Evolutionary conservation across 2,329 filamentous ascomycete genomes (phyloP).

Genomic region (Nigrospora oryzae): DNA sequence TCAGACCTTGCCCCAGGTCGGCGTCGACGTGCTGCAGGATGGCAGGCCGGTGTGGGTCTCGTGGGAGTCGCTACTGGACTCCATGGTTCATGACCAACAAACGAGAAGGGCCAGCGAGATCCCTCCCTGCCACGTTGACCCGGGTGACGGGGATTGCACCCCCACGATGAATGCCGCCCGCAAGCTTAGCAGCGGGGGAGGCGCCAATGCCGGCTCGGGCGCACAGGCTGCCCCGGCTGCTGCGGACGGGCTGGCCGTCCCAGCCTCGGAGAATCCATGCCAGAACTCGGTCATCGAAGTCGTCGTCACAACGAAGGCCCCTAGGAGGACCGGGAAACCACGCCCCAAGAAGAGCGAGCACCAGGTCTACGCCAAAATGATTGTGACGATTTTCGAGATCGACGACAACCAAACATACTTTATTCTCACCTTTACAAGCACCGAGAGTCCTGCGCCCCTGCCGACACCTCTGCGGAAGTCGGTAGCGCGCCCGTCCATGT

Average conservation of each 20-base stretch:
- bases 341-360: conserved; percentile 22
- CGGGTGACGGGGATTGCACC: conserved; percentile 22
- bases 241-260: conserved; percentile 13
- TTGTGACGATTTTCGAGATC: conserved; percentile 65
- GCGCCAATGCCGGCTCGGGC: too few species aligned
- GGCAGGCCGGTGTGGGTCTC: conserved; percentile 51
- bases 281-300: conserved; percentile 63
- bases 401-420: conserved; percentile 61
- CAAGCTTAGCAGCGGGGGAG: conserved; percentile 15
- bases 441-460: conserved; percentile 29
- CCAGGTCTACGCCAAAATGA: conserved; percentile 61
- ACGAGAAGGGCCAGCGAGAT: conserved; percentile 7
- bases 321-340: conserved; percentile 25
- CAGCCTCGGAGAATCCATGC: conserved; percentile 18
- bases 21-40: conserved; percentile 65
- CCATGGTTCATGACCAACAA: conserved; percentile 35
- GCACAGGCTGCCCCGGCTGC: not conserved
- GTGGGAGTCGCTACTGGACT: conserved; percentile 51
- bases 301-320: conserved; percentile 45
- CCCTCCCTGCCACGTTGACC: conserved; percentile 6
- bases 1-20: conserved; percentile 59
- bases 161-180: conserved; percentile 21
- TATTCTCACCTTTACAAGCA: conserved; percentile 66
- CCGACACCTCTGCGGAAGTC: conserved; percentile 25
- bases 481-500: conserved; percentile 26